A percentile compares a stretch with the other conserved stretches of the same genome.
These are phyloP conservation scores for Populus pruinosa DNA, from an alignment of 345 rosid genomes.

Conservation along the genomic window DNA sequence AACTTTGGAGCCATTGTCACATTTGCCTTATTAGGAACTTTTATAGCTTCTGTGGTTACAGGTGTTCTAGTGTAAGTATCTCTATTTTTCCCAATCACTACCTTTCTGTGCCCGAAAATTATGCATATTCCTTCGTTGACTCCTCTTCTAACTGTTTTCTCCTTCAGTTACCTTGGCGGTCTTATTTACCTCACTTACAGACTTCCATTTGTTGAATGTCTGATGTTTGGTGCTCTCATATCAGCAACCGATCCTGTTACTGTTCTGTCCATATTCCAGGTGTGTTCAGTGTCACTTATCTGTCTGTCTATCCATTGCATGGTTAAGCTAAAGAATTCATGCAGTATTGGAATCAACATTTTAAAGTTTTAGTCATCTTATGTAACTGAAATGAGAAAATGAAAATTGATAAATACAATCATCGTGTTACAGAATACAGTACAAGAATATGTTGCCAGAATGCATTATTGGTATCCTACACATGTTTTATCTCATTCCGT, in stretches of 20 bases:
- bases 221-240: constrained; percentile 98
- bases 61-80: constrained; percentile 83
- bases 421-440: not conserved
- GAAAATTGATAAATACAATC: not conserved
- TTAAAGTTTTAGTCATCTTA: not conserved
- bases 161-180: constrained; percentile 86
- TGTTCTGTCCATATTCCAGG: constrained; percentile 97
- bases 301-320: not conserved
- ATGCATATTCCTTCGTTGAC: not conserved
- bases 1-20: constrained; percentile 98
- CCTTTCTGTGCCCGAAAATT: not conserved
- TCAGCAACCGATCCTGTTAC: constrained; percentile 99
- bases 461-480: too few species aligned
- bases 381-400: not conserved
- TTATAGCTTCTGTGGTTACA: constrained; percentile 78
- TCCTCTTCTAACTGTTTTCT: constrained; percentile 10
- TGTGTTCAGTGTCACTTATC: constrained; percentile 9
- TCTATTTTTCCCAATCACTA: not conserved
- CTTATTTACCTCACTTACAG: constrained; percentile 71
- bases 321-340: not conserved
- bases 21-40: constrained; percentile 83
- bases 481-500: too few species aligned
- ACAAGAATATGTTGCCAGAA: too few species aligned
- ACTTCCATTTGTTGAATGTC: constrained; percentile 91
- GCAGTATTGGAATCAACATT: not conserved